Conservation (phyloP, 441 rosid genomes). For the Gossypium schwendimanii region DNA sequence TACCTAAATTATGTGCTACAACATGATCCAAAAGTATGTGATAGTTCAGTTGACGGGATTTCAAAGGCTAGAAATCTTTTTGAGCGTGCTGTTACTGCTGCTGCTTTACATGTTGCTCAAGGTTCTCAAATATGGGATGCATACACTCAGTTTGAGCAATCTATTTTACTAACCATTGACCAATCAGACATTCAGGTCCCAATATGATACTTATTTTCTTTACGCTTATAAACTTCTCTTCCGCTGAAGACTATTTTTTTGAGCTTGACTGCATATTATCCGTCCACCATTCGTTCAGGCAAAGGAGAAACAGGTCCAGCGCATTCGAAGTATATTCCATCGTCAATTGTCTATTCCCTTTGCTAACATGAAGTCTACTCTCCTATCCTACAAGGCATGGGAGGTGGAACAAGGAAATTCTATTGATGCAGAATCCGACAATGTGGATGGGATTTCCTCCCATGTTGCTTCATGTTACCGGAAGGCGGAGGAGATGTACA, state of each 20-base stretch:
- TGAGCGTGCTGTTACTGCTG: not conserved
- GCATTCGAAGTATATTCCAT: slow-evolving; percentile 61
- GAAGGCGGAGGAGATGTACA: slow-evolving; percentile 64
- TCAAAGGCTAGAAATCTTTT: slow-evolving; percentile 2
- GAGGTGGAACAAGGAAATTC: slow-evolving; percentile 51
- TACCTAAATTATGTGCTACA: slow-evolving; percentile 67
- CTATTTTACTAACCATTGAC: slow-evolving; percentile 42
- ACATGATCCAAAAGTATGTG: slow-evolving; percentile 50
- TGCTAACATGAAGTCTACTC: not conserved
- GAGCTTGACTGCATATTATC: not conserved
- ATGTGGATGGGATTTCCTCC: slow-evolving; percentile 46
- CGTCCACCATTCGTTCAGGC: slow-evolving; percentile 34
- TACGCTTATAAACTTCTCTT: not conserved
- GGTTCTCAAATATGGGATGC: slow-evolving; percentile 65
- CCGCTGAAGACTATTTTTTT: not conserved
- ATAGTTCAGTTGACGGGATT: slow-evolving; percentile 14
- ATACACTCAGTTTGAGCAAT: slow-evolving; percentile 69
- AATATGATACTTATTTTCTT: not conserved
- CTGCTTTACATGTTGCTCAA: not conserved
- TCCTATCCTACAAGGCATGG: not conserved
- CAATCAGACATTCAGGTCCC: slow-evolving; percentile 49
- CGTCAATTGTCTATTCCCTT: slow-evolving; percentile 29
- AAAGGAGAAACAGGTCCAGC: slow-evolving; percentile 61
- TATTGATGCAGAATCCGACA: slow-evolving; percentile 48
- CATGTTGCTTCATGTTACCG: slow-evolving; percentile 56